Conservation (phyloP, 768 basidiomycete genomes). For the Tricholoma terreum region DNA sequence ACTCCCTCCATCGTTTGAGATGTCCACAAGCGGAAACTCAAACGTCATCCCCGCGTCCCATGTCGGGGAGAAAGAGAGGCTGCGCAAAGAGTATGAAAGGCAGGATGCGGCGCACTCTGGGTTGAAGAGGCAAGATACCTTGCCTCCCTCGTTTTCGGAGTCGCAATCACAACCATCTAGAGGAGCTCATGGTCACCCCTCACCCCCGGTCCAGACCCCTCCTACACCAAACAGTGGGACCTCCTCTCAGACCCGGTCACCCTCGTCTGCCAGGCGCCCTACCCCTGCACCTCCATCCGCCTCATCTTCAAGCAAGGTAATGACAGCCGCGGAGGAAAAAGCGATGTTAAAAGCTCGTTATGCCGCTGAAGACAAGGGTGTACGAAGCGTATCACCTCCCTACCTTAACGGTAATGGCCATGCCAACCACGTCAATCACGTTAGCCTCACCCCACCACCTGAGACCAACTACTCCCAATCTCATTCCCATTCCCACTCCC, state of each 20-base stretch:
- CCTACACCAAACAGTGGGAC: slow-evolving; percentile 20
- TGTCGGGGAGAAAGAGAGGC: slow-evolving; percentile 65
- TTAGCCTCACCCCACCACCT: slow-evolving; percentile 8
- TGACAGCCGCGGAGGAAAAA: slow-evolving; percentile 82
- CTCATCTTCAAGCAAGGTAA: slow-evolving; percentile 23
- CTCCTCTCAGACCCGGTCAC: slow-evolving; percentile 4
- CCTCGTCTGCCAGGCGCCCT: slow-evolving; percentile 14
- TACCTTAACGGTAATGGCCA: slow-evolving; percentile 24
- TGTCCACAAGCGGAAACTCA: slow-evolving; percentile 33
- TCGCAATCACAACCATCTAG: slow-evolving; percentile 15
- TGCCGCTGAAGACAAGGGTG: slow-evolving; percentile 47
- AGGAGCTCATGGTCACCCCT: slow-evolving; percentile 5
- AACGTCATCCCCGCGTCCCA: slow-evolving; percentile 36
- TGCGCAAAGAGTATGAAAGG: slow-evolving; percentile 62
- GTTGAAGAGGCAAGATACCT: slow-evolving; percentile 55
- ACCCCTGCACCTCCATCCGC: slow-evolving; percentile 37
- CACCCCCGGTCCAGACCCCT: slow-evolving; percentile 10
- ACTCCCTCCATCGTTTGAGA: slow-evolving; percentile 55
- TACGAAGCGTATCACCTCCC: slow-evolving; percentile 8
- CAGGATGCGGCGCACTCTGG: slow-evolving; percentile 58
- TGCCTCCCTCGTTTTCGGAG: slow-evolving; percentile 29
- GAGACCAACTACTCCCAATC: slow-evolving; percentile 11
- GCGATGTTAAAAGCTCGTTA: slow-evolving; percentile 62
- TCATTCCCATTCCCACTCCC: not conserved
- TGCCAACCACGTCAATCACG: not conserved